phyloP scores from a whole-genome alignment of 2,329 filamentous ascomycete species.

The Penicillium crustosum region DNA sequence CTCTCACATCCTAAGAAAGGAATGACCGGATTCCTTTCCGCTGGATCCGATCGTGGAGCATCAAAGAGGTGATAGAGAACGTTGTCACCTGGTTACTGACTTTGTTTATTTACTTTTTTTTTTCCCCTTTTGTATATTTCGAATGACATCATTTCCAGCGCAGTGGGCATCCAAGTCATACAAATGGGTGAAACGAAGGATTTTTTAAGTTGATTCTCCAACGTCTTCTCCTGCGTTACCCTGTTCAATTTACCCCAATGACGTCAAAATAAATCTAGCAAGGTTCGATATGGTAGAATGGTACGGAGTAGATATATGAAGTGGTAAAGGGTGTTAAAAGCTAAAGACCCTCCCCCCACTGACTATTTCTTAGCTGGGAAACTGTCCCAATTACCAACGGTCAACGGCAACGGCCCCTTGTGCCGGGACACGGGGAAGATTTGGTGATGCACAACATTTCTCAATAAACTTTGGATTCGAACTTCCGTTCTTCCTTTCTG shows the following conservation, averaged over 20 bases:
- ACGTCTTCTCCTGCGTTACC: neutral
- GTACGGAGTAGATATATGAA: too few relatives aligned
- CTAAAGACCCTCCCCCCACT: too few relatives aligned
- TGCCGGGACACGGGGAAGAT: conserved; percentile 17
- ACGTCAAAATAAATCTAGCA: neutral
- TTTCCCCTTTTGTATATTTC: too few relatives aligned
- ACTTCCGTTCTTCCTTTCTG: neutral
- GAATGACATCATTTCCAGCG: neutral
- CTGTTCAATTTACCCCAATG: neutral
- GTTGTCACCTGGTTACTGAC: neutral
- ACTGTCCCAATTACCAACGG: conserved; percentile 17
- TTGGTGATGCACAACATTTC: conserved; percentile 22
- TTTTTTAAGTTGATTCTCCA: neutral
- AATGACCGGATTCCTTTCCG: conserved; percentile 8
- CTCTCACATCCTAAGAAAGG: neutral
- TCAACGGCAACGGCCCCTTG: conserved; percentile 19
- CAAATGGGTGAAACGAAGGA: neutral
- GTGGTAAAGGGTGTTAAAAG: too few relatives aligned
- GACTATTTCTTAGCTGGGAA: too few relatives aligned
- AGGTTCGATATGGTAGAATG: neutral
- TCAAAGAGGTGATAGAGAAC: conserved; percentile 2
- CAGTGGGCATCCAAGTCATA: neutral
- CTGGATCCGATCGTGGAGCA: conserved; percentile 5
- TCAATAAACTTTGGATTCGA: conserved; percentile 4
- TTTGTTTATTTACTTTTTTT: neutral